These are phyloP conservation scores for Solanum hybrid DNA, from an alignment of 305 asterid genomes.

Conservation along the genomic window DNA sequence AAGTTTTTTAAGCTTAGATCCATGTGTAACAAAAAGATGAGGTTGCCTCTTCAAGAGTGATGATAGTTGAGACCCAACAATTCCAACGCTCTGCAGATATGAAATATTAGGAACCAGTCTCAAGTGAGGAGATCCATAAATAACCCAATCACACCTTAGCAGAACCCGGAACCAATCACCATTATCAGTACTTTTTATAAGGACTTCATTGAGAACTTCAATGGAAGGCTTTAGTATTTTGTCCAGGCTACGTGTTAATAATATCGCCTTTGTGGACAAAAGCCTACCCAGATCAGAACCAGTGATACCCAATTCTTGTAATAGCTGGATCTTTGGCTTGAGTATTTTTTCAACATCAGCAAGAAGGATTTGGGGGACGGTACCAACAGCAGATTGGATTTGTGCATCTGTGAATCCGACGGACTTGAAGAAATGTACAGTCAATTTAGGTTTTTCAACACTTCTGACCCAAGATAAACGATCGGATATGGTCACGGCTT, in stretches of 20 bases:
- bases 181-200: conserved; percentile 4
- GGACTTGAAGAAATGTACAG: conserved; percentile 11
- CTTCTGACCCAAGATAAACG: conserved; percentile 3
- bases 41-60: conserved; percentile 14
- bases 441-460: conserved; percentile 12
- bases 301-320: conserved; percentile 23
- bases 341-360: conserved; percentile 18
- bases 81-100: conserved; percentile 15
- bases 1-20: conserved; percentile 7
- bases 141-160: conserved; percentile 13
- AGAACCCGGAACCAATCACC: conserved; percentile 16
- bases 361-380: conserved; percentile 17
- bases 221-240: conserved; percentile 21
- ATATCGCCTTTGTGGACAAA: conserved; percentile 8
- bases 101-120: conserved; percentile 13
- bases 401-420: conserved; percentile 21
- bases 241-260: conserved; percentile 14
- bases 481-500: conserved; percentile 6
- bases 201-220: conserved; percentile 11
- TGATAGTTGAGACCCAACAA: conserved; percentile 11
- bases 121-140: neutral
- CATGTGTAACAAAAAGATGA: conserved; percentile 1
- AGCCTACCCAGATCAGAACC: conserved; percentile 18
- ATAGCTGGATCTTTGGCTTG: conserved; percentile 22
- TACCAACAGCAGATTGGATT: conserved; percentile 11